Percentiles rank a stretch among this genome's conserved stretches.
Conservation (phyloP, 306 rosid species). For the Parietaria judaica region DNA sequence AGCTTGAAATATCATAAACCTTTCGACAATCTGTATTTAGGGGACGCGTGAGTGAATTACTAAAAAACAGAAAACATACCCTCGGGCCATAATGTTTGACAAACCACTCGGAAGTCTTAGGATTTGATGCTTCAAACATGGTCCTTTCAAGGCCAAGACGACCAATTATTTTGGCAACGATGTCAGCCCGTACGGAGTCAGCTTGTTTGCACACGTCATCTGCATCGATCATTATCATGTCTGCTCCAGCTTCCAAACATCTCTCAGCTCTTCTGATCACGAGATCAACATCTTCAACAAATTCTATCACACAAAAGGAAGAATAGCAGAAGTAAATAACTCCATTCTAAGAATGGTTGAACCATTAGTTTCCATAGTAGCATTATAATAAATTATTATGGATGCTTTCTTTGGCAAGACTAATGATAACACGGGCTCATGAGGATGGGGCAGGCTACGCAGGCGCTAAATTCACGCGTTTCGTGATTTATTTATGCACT, state of each 20-base stretch:
- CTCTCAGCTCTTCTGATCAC: slow-evolving; percentile 84
- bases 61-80: slow-evolving; percentile 28
- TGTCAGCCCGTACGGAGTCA: slow-evolving; percentile 59
- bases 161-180: slow-evolving; percentile 74
- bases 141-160: slow-evolving; percentile 89
- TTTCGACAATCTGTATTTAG: too few relatives aligned
- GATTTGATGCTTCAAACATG: slow-evolving; percentile 90
- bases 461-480: too few relatives aligned
- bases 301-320: slow-evolving; percentile 34
- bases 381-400: too few relatives aligned
- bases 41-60: too few relatives aligned
- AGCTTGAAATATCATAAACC: too few relatives aligned
- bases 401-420: too few relatives aligned
- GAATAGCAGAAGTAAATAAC: background rate
- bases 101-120: slow-evolving; percentile 78
- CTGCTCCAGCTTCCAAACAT: slow-evolving; percentile 97
- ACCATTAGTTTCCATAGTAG: too few relatives aligned
- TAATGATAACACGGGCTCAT: too few relatives aligned
- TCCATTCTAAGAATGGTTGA: too few relatives aligned
- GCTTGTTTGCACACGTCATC: slow-evolving; percentile 58
- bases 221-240: slow-evolving; percentile 79
- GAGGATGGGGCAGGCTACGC: too few relatives aligned
- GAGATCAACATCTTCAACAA: slow-evolving; percentile 82
- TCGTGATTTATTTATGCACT: too few relatives aligned
- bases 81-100: slow-evolving; percentile 75